Base-by-base conservation (phyloP, 2,329 filamentous ascomycete species). In the Hymenoscyphus scutula region DNA sequence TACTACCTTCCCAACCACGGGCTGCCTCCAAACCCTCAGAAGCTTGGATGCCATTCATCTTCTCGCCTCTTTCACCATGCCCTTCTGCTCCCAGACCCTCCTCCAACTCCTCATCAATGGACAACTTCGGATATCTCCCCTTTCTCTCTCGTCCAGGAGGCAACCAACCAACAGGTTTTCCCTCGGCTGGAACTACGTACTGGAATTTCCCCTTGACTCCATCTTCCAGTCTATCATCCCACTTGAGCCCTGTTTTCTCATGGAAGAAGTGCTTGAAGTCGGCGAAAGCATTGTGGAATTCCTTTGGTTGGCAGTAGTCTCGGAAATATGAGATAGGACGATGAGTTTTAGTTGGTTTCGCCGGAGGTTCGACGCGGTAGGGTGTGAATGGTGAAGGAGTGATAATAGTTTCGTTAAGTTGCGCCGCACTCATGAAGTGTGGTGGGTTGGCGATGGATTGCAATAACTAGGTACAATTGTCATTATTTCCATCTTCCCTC, bases 341-440 rank as follows among this genome's bases (percentile, higher is more conserved):
- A 0, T 75, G 74, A 2, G 67, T 62, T 1, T 75, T 75, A 62
- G 77, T 53, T 13, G n/a, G 77, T 60, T 83, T 84, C 55, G 80
- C 81, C 15, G 3, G 2, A 8, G n/a, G 41, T 7, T 45, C 19
- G n/a, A n/a, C 10, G 41, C 17, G n/a, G 17, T n/a, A 23, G 11
- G 41, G n/a, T 5, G n/a, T 32, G n/a, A 19, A 19, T 23, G 41
- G 41, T 32, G 6, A 10, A 32, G 30, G 41, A 5, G n/a, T 23
- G 41, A 48, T 48, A 19, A 23, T 48, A 7, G 67, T 62, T 1
- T 75, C 75, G 62, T 77, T 53, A 6, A 23, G 77, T 59, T 83
- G 84, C 53, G 80, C 81, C 7, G 83, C 83, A 54, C 85, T 83
- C 67, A 81, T 82, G 76, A 91, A 92, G 0, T 83, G 80, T 63